Percentiles rank a stretch among this genome's conserved stretches.
phyloP scores from a whole-genome alignment of 805 yeast genomes.

The Candida dendrica region DNA sequence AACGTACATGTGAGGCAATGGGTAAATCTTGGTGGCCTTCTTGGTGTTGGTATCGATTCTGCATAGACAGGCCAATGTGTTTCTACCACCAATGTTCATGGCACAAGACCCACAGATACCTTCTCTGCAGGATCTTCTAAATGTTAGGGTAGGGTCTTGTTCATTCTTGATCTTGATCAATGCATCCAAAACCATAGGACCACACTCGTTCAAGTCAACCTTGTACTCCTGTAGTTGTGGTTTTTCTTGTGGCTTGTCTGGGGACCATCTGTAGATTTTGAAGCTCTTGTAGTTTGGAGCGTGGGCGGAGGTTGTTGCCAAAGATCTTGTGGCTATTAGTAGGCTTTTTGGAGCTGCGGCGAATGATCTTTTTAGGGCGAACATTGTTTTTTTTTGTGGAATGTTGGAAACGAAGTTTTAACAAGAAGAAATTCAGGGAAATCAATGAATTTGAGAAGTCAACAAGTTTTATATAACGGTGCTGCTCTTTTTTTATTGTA shows the following conservation, averaged over 20 bases:
- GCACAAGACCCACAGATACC: conserved; percentile 99
- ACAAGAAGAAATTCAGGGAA: background rate
- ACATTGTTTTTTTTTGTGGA: conserved; percentile 1
- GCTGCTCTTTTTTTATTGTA: too few species aligned
- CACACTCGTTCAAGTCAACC: conserved; percentile 84
- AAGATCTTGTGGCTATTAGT: conserved; percentile 16
- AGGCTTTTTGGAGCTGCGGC: background rate
- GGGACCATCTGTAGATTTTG: conserved; percentile 96
- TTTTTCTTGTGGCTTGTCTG: conserved; percentile 89
- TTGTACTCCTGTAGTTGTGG: conserved; percentile 81
- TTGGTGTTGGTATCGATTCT: conserved; percentile 75
- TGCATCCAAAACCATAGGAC: conserved; percentile 98
- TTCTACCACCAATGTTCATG: conserved; percentile 97
- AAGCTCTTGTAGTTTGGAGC: conserved; percentile 68
- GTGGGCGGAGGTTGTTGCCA: conserved; percentile 43
- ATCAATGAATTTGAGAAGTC: background rate
- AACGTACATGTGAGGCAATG: conserved; percentile 96
- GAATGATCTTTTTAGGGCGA: background rate
- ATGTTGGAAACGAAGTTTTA: too few species aligned
- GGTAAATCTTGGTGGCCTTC: conserved; percentile 83
- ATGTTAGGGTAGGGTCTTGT: conserved; percentile 90
- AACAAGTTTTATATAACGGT: background rate
- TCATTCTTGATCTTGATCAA: conserved; percentile 91
- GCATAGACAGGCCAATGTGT: conserved; percentile 95
- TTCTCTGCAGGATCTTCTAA: conserved; percentile 98